These are phyloP conservation scores for Wickerhamomyces strasburgensis DNA, from an alignment of 805 yeast species.

Conservation along the genomic window DNA sequence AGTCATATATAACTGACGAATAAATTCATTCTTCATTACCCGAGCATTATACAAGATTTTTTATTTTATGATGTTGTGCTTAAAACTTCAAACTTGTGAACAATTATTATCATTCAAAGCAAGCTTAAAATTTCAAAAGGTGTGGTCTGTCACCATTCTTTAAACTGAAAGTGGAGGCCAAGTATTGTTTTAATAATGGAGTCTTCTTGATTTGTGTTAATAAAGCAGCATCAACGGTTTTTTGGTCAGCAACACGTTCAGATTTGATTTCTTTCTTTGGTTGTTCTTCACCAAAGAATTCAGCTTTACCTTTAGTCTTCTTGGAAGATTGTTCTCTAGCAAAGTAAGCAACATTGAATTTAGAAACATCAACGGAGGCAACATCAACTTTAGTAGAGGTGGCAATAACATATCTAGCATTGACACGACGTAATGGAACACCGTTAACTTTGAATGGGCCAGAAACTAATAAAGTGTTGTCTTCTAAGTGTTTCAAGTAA, in stretches of 20 bases:
- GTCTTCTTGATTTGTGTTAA: slow-evolving; percentile 94
- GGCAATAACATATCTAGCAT: slow-evolving; percentile 97
- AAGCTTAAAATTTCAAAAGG: slow-evolving; percentile 84
- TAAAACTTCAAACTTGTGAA: not conserved
- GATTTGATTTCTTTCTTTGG: slow-evolving; percentile 83
- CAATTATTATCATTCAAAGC: not conserved
- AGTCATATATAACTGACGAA: slow-evolving; percentile 20
- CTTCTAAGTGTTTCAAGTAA: slow-evolving; percentile 94
- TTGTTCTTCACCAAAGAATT: slow-evolving; percentile 75
- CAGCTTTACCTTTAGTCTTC: slow-evolving; percentile 86
- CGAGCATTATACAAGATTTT: slow-evolving; percentile 21
- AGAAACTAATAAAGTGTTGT: slow-evolving; percentile 93
- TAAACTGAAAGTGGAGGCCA: slow-evolving; percentile 91
- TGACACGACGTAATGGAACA: slow-evolving; percentile 99
- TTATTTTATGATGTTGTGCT: not conserved
- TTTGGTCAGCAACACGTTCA: slow-evolving; percentile 96
- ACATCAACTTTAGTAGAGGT: slow-evolving; percentile 90
- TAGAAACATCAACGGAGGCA: slow-evolving; percentile 75
- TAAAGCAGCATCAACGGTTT: slow-evolving; percentile 89
- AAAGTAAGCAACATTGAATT: slow-evolving; percentile 92
- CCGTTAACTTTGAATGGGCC: slow-evolving; percentile 99
- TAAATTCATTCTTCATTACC: slow-evolving; percentile 20
- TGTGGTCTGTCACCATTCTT: slow-evolving; percentile 99
- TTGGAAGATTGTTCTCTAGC: slow-evolving; percentile 89
- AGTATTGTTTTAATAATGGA: slow-evolving; percentile 94